phyloP scores from a whole-genome alignment of 768 basidiomycete species.

The Termitomyces sp. region DNA sequence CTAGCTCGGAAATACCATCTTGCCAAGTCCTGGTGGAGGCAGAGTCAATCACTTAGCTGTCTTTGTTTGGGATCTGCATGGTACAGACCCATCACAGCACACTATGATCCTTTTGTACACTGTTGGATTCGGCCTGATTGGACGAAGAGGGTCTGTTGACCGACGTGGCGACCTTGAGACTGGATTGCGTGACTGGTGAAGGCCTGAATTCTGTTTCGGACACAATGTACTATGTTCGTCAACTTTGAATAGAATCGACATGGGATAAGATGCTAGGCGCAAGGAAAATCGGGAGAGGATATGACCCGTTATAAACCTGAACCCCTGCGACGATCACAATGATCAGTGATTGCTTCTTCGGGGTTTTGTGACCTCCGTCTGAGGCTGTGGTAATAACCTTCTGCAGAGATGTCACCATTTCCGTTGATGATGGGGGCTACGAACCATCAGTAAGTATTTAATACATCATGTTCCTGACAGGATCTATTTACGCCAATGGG shows the following conservation, averaged over 20 bases:
- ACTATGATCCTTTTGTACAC: constrained; percentile 58
- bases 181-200: not conserved
- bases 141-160: constrained; percentile 24
- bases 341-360: not conserved
- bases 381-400: not conserved
- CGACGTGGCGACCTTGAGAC: constrained; percentile 21
- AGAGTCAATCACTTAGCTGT: not conserved
- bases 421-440: too few relatives aligned
- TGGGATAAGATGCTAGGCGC: not conserved
- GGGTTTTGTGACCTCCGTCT: not conserved
- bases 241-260: constrained; percentile 3
- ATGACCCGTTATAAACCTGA: not conserved
- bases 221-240: not conserved
- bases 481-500: not conserved
- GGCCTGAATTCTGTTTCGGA: not conserved
- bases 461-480: not conserved
- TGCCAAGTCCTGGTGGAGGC: constrained; percentile 56
- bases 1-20: constrained; percentile 44
- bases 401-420: too few relatives aligned
- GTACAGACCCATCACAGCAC: constrained; percentile 67
- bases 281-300: not conserved
- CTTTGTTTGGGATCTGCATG: not conserved
- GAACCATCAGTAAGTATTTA: too few relatives aligned
- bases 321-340: constrained; percentile 6
- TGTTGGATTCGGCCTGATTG: constrained; percentile 10